Evolutionary conservation across 1,284 basidiomycete genomes (phyloP), one percentile per base, ranked within the genome.

Genomic region (Inonotus hispidus): DNA sequence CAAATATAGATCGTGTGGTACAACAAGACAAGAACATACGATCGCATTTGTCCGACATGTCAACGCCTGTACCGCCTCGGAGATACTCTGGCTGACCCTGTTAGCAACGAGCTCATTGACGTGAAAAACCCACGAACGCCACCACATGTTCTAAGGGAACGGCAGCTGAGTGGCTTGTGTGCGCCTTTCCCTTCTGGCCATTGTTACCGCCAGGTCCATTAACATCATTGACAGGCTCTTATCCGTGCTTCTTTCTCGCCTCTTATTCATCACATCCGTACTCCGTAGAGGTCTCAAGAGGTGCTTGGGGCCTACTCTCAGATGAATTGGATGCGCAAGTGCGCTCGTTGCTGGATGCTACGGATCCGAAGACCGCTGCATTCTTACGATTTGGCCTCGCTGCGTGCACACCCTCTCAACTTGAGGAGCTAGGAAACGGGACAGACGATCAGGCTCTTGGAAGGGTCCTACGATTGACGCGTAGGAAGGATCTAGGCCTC

Each of bases 91-190:
- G 77, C 77, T 1, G 79, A 83, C 38, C 81, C 79, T 14, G 67
- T 79, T n/a, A 53, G 62, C 14, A 74, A 73, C 14, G 71, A 63
- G 45, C 39, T 55, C 25, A 61, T 62, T 1, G 59, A 63, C 13
- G 56, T 62, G 43, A 55, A 73, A 16, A 68, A 71, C 1, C 59
- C 69, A 13, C 65, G 70, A 14, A 61, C 60, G 23, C 73, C 80
- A 10, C 77, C 80, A 0, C 75, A 78, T 62, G 79, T 86, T 25
- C 64, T 73, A 43, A 75, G 77, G 43, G 89, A 92, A 68, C 88
- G 90, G 64, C 73, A 78, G 53, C 79, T 92, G 58, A 91, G 89
- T 67, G 89, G 89, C 1, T 72, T 92, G 60, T 92, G 89, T 91
- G 71, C 60, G 87, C 77, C 2, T 10, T 3, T 53, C 29, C 35